These are phyloP conservation scores for Globisporangium yorkense DNA, from an alignment of 352 stramenopile species.

Conservation along the genomic window DNA sequence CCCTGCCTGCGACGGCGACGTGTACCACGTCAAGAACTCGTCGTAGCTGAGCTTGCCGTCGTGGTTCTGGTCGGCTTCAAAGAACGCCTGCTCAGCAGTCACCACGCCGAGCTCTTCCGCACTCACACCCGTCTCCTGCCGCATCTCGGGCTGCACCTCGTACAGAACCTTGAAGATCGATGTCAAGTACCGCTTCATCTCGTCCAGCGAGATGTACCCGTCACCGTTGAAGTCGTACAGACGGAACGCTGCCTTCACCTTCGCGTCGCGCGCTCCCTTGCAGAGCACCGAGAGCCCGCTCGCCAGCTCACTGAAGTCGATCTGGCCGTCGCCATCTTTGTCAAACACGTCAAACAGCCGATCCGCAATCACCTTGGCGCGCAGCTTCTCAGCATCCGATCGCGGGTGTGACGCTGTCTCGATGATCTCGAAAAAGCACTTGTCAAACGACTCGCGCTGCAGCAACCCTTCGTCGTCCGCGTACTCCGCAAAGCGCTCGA, in stretches of 20 bases:
- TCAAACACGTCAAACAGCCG: constrained; percentile 82
- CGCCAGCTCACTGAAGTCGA: constrained; percentile 85
- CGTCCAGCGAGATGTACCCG: constrained; percentile 77
- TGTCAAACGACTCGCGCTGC: constrained; percentile 60
- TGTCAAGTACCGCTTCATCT: constrained; percentile 85
- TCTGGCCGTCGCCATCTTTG: constrained; percentile 60
- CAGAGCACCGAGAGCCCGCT: constrained; percentile 82
- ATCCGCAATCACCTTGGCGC: constrained; percentile 63
- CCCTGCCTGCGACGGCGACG: constrained; percentile 52
- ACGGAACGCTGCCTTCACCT: constrained; percentile 76
- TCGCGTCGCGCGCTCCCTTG: constrained; percentile 73
- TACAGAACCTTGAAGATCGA: constrained; percentile 88
- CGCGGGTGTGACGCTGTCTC: constrained; percentile 55
- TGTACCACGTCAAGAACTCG: constrained; percentile 87
- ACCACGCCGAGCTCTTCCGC: constrained; percentile 73
- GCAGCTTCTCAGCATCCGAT: constrained; percentile 56
- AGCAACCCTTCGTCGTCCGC: constrained; percentile 55
- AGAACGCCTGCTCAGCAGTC: constrained; percentile 80
- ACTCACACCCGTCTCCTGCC: constrained; percentile 51
- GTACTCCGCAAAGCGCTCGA: constrained; percentile 78
- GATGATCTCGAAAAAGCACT: constrained; percentile 68
- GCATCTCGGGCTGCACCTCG: constrained; percentile 73
- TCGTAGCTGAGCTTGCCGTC: constrained; percentile 85
- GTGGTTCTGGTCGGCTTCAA: constrained; percentile 73
- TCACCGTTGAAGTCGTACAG: constrained; percentile 87